A percentile compares a stretch with the other conserved stretches of the same genome.
These are phyloP conservation scores for Entonaema liquescens DNA, from an alignment of 495 filamentous ascomycete species.

Conservation along the genomic window DNA sequence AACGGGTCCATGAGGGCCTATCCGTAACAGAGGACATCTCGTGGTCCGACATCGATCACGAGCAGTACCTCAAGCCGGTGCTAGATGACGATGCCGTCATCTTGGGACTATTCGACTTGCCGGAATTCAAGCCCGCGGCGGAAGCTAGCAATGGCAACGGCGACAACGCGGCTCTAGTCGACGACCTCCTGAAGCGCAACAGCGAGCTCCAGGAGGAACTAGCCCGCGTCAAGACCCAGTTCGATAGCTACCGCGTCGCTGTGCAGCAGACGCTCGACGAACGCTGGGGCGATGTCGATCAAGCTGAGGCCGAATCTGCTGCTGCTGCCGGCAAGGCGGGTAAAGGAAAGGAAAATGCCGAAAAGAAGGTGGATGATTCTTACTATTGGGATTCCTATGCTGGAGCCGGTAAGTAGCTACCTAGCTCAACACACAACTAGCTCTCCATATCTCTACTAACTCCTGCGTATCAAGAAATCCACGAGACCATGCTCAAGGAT, in stretches of 20 bases:
- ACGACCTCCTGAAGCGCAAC: conserved; percentile 64
- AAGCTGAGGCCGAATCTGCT: conserved; percentile 35
- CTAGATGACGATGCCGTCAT: conserved; percentile 91
- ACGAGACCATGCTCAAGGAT: conserved; percentile 95
- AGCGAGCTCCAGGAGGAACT: conserved; percentile 75
- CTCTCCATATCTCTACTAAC: not conserved
- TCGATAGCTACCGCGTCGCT: conserved; percentile 72
- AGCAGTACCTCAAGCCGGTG: conserved; percentile 80
- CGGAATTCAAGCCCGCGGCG: conserved; percentile 46
- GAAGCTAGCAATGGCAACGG: conserved; percentile 34
- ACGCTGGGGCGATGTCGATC: conserved; percentile 64
- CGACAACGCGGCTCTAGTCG: conserved; percentile 50
- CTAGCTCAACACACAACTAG: not conserved
- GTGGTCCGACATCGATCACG: conserved; percentile 69
- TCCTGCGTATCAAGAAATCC: conserved; percentile 67
- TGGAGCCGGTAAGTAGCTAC: conserved; percentile 26
- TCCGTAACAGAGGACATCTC: conserved; percentile 63
- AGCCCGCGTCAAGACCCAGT: conserved; percentile 69
- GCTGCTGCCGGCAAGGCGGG: conserved; percentile 14
- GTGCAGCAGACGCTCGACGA: conserved; percentile 77
- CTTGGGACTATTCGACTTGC: conserved; percentile 81
- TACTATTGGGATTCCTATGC: conserved; percentile 88
- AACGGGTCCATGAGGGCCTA: conserved; percentile 55
- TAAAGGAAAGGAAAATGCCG: conserved; percentile 38
- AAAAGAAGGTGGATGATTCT: conserved; percentile 61